These are phyloP conservation scores for Tirmania nivea DNA, from an alignment of 495 filamentous ascomycete genomes.

Conservation along the genomic window DNA sequence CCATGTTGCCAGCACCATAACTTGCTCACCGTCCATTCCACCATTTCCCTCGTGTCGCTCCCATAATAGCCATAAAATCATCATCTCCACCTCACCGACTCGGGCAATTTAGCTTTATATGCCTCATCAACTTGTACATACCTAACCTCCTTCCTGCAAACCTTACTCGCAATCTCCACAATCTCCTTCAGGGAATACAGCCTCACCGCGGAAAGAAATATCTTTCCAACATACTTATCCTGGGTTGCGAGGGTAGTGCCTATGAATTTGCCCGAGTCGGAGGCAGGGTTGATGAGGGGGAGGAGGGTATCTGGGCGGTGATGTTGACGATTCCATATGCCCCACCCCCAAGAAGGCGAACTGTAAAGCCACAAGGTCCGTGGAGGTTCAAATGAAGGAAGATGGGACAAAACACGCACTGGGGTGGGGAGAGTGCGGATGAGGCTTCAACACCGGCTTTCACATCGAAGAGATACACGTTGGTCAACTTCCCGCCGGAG, in stretches of 20 bases:
- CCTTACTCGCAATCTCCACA: slow-evolving; percentile 21
- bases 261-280: slow-evolving; percentile 32
- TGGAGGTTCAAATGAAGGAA: slow-evolving; percentile 36
- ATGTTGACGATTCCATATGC: slow-evolving; percentile 1
- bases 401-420: slow-evolving; percentile 34
- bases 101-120: too few relatives aligned
- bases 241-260: slow-evolving; percentile 31
- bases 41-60: too few relatives aligned
- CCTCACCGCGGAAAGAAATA: slow-evolving; percentile 22
- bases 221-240: slow-evolving; percentile 29
- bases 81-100: too few relatives aligned
- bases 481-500: slow-evolving; percentile 24
- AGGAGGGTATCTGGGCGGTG: slow-evolving; percentile 11
- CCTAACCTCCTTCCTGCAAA: slow-evolving; percentile 26
- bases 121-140: too few relatives aligned
- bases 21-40: too few relatives aligned
- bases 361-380: neutral
- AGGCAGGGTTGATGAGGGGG: slow-evolving; percentile 26
- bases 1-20: too few relatives aligned
- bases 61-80: too few relatives aligned
- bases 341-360: neutral
- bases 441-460: slow-evolving; percentile 38
- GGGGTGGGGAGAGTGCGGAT: slow-evolving; percentile 26
- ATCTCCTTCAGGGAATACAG: slow-evolving; percentile 24
- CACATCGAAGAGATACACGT: slow-evolving; percentile 39